These are phyloP conservation scores for Byssothecium circinans DNA, from an alignment of 2,329 filamentous ascomycete species.

Conservation along the genomic window DNA sequence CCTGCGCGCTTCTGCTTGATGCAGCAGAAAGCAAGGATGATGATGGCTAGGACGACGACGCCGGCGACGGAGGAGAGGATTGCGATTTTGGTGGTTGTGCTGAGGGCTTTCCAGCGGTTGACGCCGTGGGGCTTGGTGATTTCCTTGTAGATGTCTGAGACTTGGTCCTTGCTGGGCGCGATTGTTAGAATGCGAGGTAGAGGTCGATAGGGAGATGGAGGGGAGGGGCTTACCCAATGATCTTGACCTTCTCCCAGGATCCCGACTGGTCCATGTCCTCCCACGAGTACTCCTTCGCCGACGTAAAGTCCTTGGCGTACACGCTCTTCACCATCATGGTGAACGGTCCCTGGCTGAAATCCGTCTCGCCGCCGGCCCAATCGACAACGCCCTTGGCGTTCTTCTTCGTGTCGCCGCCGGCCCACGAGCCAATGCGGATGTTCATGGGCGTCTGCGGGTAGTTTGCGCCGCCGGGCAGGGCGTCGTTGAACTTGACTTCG, in stretches of 20 bases:
- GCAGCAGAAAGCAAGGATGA: constrained; percentile 40
- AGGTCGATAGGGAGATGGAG: neutral
- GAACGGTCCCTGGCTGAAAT: constrained; percentile 68
- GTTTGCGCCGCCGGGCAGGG: constrained; percentile 56
- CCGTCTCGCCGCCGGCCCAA: constrained; percentile 69
- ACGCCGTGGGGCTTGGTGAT: constrained; percentile 41
- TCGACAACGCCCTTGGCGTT: constrained; percentile 40
- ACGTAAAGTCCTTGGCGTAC: constrained; percentile 58
- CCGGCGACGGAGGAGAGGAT: constrained; percentile 36
- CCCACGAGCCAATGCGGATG: constrained; percentile 70
- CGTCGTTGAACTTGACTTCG: constrained; percentile 62
- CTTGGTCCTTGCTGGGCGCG: constrained; percentile 15
- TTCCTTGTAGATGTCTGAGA: constrained; percentile 42
- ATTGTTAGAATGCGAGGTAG: constrained; percentile 11
- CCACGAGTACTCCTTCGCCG: constrained; percentile 66
- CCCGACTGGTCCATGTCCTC: constrained; percentile 57
- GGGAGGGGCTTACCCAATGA: constrained; percentile 42
- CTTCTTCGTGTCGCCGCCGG: constrained; percentile 56
- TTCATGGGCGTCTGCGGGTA: constrained; percentile 77
- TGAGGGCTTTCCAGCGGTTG: constrained; percentile 39
- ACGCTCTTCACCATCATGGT: constrained; percentile 72
- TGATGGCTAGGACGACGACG: constrained; percentile 27
- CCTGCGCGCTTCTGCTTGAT: constrained; percentile 44
- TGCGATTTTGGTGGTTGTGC: constrained; percentile 36
- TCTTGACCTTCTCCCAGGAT: constrained; percentile 58